Conservation (phyloP, 139 green algal genomes). For the Auxenochlorella pyrenoidosa region DNA sequence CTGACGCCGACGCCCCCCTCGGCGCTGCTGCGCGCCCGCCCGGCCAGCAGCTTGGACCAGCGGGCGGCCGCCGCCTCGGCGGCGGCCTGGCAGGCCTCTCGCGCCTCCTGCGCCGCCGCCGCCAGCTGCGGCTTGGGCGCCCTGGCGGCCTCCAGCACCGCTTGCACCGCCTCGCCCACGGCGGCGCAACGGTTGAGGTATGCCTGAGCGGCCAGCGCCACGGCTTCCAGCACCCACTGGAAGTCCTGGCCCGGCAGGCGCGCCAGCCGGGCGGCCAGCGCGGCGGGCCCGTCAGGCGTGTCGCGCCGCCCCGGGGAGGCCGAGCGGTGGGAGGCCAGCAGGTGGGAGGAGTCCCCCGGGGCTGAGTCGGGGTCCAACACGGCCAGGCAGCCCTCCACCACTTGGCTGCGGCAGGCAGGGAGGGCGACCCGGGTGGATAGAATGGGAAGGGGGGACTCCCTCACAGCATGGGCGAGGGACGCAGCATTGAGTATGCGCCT, state of each 20-base stretch:
- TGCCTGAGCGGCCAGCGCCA: constrained; percentile 49
- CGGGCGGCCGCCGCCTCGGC: constrained; percentile 72
- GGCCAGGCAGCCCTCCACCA: constrained; percentile 66
- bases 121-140: constrained; percentile 7
- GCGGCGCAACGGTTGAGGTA: constrained; percentile 50
- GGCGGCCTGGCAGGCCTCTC: constrained; percentile 55
- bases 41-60: constrained; percentile 78
- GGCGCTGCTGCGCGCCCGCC: constrained; percentile 43
- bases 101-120: constrained; percentile 23
- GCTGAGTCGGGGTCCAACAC: constrained; percentile 38
- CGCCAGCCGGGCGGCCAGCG: constrained; percentile 22
- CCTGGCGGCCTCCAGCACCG: constrained; percentile 37
- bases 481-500: too few species aligned
- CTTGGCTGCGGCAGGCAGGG: constrained; percentile 42
- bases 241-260: constrained; percentile 60
- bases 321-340: constrained; percentile 22
- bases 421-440: too few species aligned
- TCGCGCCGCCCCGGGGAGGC: background rate
- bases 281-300: background rate
- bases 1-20: background rate
- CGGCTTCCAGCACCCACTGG: constrained; percentile 65
- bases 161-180: constrained; percentile 21
- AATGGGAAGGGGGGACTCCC: too few species aligned
- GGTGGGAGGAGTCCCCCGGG: constrained; percentile 1
- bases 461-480: background rate